Evolutionary conservation across 331 rosid genomes (phyloP).

Genomic region (Dryas integrifolia): DNA sequence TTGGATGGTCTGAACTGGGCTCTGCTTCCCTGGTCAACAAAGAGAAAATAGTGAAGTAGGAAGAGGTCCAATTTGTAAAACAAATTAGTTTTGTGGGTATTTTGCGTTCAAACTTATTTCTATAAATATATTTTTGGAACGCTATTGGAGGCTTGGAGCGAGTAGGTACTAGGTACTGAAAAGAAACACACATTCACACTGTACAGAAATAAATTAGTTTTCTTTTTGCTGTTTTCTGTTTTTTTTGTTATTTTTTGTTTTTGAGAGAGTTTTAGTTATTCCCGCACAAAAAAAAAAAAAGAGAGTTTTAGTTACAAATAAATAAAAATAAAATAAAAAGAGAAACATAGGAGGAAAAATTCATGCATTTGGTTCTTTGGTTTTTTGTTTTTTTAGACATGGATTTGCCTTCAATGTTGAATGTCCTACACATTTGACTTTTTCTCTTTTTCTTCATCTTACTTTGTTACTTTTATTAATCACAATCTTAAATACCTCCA

Average conservation of each 20-base stretch:
- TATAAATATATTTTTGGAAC: conserved; percentile 6
- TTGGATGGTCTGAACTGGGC: conserved; percentile 31
- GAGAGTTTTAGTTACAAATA: not conserved
- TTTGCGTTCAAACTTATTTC: not conserved
- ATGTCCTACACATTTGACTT: too few species aligned
- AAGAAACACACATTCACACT: conserved; percentile 6
- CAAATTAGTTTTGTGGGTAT: not conserved
- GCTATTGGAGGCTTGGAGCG: not conserved
- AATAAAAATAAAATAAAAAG: too few species aligned
- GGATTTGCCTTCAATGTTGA: not conserved
- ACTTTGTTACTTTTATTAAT: too few species aligned
- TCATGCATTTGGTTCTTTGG: not conserved
- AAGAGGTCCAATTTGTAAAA: conserved; percentile 14
- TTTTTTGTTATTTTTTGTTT: not conserved
- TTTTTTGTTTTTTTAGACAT: not conserved
- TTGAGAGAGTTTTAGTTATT: not conserved
- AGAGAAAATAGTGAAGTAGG: not conserved
- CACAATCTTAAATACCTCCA: too few species aligned
- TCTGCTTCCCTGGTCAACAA: not conserved
- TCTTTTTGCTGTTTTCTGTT: not conserved
- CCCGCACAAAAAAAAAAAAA: not conserved
- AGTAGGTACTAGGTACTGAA: not conserved
- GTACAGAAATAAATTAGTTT: not conserved
- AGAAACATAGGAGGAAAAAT: not conserved
- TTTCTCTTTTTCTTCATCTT: too few species aligned